Evolutionary conservation across 768 basidiomycete genomes (phyloP).

Genomic region (Podaxis rugospora): DNA sequence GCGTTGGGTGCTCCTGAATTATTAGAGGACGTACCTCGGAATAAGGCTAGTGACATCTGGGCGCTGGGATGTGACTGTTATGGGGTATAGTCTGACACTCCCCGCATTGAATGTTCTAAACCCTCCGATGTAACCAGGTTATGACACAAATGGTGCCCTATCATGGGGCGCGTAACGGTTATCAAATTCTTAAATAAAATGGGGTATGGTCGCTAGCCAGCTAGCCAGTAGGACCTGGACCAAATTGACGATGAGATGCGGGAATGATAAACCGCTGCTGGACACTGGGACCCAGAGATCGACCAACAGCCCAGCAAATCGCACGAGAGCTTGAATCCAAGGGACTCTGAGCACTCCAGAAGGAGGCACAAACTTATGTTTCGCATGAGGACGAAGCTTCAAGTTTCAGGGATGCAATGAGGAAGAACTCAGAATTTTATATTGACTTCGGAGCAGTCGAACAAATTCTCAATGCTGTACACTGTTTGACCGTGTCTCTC

Average conservation of each 20-base stretch:
- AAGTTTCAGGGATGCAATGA: neutral
- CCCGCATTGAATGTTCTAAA: neutral
- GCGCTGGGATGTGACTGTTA: constrained; percentile 14
- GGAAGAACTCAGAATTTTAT: neutral
- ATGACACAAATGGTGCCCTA: neutral
- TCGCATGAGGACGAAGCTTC: neutral
- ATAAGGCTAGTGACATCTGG: constrained; percentile 13
- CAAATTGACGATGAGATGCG: neutral
- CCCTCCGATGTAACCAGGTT: neutral
- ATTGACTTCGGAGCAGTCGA: neutral
- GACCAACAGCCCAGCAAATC: neutral
- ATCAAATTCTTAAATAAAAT: no score
- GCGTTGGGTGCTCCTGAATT: constrained; percentile 13
- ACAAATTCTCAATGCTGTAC: neutral
- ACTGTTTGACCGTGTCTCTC: neutral
- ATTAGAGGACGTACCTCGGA: neutral
- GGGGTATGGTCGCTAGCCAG: neutral
- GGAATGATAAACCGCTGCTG: neutral
- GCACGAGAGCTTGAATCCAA: neutral
- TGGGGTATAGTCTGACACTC: constrained; percentile 2
- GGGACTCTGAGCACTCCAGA: neutral
- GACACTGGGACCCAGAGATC: neutral
- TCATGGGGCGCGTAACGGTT: neutral
- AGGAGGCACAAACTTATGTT: neutral
- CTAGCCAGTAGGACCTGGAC: neutral